Percentiles rank a stretch among this genome's conserved stretches.
Evolutionary conservation across 2,329 filamentous ascomycete species (phyloP).

Genomic region (Dactylellina sp.): DNA sequence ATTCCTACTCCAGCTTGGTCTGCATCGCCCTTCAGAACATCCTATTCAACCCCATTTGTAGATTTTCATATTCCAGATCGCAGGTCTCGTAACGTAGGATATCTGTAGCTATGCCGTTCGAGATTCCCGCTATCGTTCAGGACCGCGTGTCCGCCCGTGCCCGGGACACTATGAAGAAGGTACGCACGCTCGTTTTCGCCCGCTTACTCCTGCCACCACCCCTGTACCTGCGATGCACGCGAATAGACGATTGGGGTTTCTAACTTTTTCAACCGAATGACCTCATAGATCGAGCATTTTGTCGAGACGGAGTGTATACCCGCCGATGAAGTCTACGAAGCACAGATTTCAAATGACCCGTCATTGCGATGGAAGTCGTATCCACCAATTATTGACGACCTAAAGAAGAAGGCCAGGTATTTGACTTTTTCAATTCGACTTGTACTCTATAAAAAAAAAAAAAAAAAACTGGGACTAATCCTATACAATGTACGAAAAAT

Average conservation of each 20-base stretch:
- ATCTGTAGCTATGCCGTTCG: slow-evolving; percentile 40
- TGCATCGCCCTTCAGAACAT: too few relatives aligned
- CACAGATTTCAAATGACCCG: slow-evolving; percentile 59
- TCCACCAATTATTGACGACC: slow-evolving; percentile 84
- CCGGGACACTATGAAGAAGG: slow-evolving; percentile 60
- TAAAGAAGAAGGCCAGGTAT: slow-evolving; percentile 79
- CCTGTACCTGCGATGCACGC: too few relatives aligned
- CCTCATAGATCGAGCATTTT: slow-evolving; percentile 81
- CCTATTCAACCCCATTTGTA: too few relatives aligned
- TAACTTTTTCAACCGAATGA: slow-evolving; percentile 8
- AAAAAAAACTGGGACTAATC: too few relatives aligned
- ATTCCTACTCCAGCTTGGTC: too few relatives aligned
- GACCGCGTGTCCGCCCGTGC: slow-evolving; percentile 60
- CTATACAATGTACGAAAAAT: background rate
- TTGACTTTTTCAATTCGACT: slow-evolving; percentile 61
- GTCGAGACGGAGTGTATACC: slow-evolving; percentile 84
- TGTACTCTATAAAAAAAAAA: too few relatives aligned
- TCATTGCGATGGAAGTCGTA: slow-evolving; percentile 69
- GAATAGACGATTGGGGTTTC: slow-evolving; percentile 4
- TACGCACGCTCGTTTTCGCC: slow-evolving; percentile 12
- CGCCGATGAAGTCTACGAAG: slow-evolving; percentile 59
- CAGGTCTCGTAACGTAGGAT: slow-evolving; percentile 13
- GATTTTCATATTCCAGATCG: too few relatives aligned
- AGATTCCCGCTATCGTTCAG: slow-evolving; percentile 60
- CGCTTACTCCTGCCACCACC: too few relatives aligned